phyloP scores from a whole-genome alignment of 2,329 filamentous ascomycete species.

The Zopfia rhizophila region DNA sequence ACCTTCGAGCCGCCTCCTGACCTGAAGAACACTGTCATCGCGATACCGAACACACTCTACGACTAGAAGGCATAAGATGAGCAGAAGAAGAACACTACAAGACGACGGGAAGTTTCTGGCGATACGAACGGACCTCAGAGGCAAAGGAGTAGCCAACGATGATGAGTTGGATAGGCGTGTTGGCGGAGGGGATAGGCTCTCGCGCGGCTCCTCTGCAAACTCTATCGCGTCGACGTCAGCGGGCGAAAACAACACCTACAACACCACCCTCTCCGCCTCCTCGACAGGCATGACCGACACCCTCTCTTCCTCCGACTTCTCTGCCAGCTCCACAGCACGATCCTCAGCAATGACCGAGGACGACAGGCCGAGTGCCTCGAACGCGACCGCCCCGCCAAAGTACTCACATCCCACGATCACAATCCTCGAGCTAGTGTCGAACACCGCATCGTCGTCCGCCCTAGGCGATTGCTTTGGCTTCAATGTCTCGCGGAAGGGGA shows the following conservation, averaged over 20 bases:
- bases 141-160: slow-evolving; percentile 37
- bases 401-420: slow-evolving; percentile 46
- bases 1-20: slow-evolving; percentile 17
- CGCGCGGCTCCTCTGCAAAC: slow-evolving; percentile 35
- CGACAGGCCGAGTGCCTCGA: slow-evolving; percentile 30
- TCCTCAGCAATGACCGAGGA: slow-evolving; percentile 47
- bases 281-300: slow-evolving; percentile 40
- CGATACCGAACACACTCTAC: background rate
- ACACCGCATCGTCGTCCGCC: slow-evolving; percentile 51
- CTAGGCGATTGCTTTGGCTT: slow-evolving; percentile 52
- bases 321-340: slow-evolving; percentile 46
- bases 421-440: slow-evolving; percentile 50
- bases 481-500: slow-evolving; percentile 48
- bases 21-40: slow-evolving; percentile 8
- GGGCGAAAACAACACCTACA: slow-evolving; percentile 30
- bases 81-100: slow-evolving; percentile 31
- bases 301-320: slow-evolving; percentile 39
- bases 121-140: slow-evolving; percentile 30
- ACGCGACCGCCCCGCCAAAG: slow-evolving; percentile 25
- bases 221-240: slow-evolving; percentile 26
- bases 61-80: slow-evolving; percentile 26
- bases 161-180: slow-evolving; percentile 16
- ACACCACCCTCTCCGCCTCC: slow-evolving; percentile 44
- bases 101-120: slow-evolving; percentile 30
- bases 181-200: slow-evolving; percentile 2